Evolutionary conservation across 2,329 filamentous ascomycete genomes (phyloP), one percentile per base, ranked within the genome.

Genomic region (Orbilia quercus): DNA sequence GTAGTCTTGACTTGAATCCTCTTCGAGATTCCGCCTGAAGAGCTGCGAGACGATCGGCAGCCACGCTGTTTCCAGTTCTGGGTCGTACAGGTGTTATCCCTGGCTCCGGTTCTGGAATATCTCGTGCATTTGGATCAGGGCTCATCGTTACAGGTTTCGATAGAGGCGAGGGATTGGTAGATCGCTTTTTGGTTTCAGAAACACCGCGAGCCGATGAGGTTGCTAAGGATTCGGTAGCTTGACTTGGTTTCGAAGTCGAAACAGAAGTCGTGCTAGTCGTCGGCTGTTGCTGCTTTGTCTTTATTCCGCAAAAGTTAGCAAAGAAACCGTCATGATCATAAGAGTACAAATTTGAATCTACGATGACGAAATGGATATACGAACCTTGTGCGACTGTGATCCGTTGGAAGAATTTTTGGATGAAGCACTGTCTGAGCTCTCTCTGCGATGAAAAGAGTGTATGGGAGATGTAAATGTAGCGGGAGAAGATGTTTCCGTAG

Each of bases 21-120:
- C 75, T 76, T 23, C 74, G 76, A 11, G 76, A 76, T 38, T 70
- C 66, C 11, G 76, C 73, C 73, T 89, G 94, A 64, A 98, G 85
- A n/a, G 93, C 92, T 48, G 91, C 88, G 40, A 98, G 85, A 66
- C 96, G 92, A 80, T 92, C 89, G 12, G 91, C 89, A 18, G 94
- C 94, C 50, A 91, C 88, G 76, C 91, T 93, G 71, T 55, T 60
- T 3, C 70, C 63, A 11, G 70, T 74, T 59, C 55, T 57, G 40
- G 58, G 66, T 18, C 53, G 57, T 6, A 69, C 50, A 11, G 73
- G 51, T 7, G 20, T 67, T 22, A 73, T 69, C 40, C 55, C 57
- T n/a, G 75, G 70, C 20, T 75, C 67, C 4, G 63, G 57, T 7
- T 72, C 71, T 64, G 75, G 66, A 25, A 48, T 51, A 28, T 75